These are phyloP conservation scores for Kwoniella heveanensis DNA, from an alignment of 768 basidiomycete species.

Conservation along the genomic window DNA sequence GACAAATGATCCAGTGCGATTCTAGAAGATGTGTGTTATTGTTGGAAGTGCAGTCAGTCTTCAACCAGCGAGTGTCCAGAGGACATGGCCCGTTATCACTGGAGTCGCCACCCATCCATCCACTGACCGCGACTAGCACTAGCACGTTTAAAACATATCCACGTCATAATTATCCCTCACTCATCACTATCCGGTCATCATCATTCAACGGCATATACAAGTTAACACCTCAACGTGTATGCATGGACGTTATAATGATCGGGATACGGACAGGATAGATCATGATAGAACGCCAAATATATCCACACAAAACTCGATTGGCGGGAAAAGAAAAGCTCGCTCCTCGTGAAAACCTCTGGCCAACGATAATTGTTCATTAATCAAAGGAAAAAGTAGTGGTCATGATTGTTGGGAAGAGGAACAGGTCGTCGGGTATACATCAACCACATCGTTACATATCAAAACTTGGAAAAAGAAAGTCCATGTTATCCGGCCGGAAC, in stretches of 20 bases:
- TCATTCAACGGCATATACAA: too few species aligned
- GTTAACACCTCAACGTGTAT: slow-evolving; percentile 14
- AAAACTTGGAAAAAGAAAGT: slow-evolving; percentile 4
- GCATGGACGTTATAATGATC: slow-evolving; percentile 9
- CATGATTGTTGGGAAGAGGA: not conserved
- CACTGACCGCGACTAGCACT: not conserved
- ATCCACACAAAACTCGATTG: not conserved
- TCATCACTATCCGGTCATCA: too few species aligned
- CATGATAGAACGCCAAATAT: too few species aligned
- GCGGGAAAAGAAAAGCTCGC: not conserved
- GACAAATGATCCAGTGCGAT: too few species aligned
- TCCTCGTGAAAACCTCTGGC: not conserved
- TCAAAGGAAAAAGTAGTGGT: too few species aligned
- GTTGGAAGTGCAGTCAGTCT: too few species aligned
- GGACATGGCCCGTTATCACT: too few species aligned
- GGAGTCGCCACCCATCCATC: not conserved
- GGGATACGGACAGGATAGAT: not conserved
- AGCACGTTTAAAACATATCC: not conserved
- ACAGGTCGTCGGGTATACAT: slow-evolving; percentile 7
- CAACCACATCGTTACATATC: slow-evolving; percentile 15
- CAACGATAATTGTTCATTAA: slow-evolving; percentile 9
- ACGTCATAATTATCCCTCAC: not conserved
- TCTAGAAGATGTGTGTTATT: too few species aligned
- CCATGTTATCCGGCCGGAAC: slow-evolving; percentile 6
- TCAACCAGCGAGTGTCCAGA: too few species aligned